These are phyloP conservation scores for Phoenix dactylifera DNA, from an alignment of 176 grass and related monocot genomes.

Conservation along the genomic window DNA sequence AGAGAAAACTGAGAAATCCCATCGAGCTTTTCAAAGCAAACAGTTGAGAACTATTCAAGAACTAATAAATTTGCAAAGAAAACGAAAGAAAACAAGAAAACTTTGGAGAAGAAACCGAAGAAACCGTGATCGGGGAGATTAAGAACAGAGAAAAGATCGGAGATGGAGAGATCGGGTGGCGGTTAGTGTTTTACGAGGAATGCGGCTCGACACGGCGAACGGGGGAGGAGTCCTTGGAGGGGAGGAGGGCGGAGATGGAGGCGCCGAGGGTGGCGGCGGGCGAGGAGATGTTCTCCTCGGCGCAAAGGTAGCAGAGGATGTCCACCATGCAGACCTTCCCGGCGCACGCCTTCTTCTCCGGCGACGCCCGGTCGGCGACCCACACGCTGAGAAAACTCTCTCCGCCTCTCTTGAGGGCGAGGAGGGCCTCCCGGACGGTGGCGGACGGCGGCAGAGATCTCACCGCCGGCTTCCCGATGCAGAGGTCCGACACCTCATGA, in stretches of 20 bases:
- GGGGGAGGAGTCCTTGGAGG: constrained; percentile 37
- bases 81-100: too few relatives aligned
- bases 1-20: too few relatives aligned
- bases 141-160: too few relatives aligned
- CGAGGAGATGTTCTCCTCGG: constrained; percentile 25
- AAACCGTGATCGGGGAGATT: too few relatives aligned
- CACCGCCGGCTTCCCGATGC: constrained; percentile 91
- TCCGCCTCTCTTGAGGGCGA: constrained; percentile 37
- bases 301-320: constrained; percentile 68
- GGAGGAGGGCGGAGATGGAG: constrained; percentile 43
- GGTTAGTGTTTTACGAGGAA: constrained; percentile 20
- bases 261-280: constrained; percentile 31
- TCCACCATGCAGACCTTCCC: constrained; percentile 46
- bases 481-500: constrained; percentile 86
- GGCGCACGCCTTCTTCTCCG: constrained; percentile 7
- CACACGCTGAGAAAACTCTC: constrained; percentile 29
- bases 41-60: too few relatives aligned
- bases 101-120: too few relatives aligned
- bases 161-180: too few relatives aligned
- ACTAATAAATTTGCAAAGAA: too few relatives aligned
- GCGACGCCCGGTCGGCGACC: constrained; percentile 16
- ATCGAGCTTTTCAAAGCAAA: too few relatives aligned
- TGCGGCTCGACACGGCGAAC: constrained; percentile 43
- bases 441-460: constrained; percentile 62
- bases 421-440: constrained; percentile 48